Evolutionary conservation across 345 rosid genomes (phyloP).

Genomic region (Acer negundo): DNA sequence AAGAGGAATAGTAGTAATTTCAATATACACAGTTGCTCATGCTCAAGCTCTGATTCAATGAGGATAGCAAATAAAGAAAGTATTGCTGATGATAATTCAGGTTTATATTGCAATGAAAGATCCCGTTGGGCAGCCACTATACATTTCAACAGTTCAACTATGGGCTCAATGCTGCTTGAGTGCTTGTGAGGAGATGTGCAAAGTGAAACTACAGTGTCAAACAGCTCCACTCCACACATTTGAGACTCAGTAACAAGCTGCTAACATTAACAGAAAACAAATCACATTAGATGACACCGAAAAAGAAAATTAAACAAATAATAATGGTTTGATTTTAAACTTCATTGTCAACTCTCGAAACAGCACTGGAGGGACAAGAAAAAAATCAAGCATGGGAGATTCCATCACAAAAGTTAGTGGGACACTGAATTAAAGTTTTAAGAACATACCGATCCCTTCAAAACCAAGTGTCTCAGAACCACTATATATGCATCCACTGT

Average conservation of each 20-base stretch:
- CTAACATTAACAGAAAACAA: slow-evolving; percentile 24
- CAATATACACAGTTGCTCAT: slow-evolving; percentile 71
- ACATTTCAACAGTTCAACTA: slow-evolving; percentile 58
- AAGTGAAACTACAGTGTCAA: slow-evolving; percentile 52
- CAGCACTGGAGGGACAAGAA: slow-evolving; percentile 2
- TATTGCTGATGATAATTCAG: slow-evolving; percentile 50
- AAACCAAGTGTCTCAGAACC: slow-evolving; percentile 59
- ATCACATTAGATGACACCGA: background rate
- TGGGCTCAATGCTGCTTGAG: slow-evolving; percentile 42
- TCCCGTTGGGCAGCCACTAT: slow-evolving; percentile 67
- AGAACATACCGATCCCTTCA: slow-evolving; percentile 50
- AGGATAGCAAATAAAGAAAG: slow-evolving; percentile 61
- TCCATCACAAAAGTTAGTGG: background rate
- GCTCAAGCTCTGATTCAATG: slow-evolving; percentile 70
- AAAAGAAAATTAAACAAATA: background rate
- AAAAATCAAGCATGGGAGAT: slow-evolving; percentile 11
- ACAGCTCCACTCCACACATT: slow-evolving; percentile 56
- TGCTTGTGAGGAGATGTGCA: slow-evolving; percentile 39
- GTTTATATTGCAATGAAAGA: slow-evolving; percentile 53
- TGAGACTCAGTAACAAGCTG: slow-evolving; percentile 60
- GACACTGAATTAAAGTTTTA: slow-evolving; percentile 8
- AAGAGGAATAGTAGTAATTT: slow-evolving; percentile 65
- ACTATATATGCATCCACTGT: slow-evolving; percentile 64
- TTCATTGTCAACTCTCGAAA: background rate
- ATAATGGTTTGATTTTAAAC: background rate